Evolutionary conservation across 225 moss, liverwort and hornwort species (phyloP), one percentile per base, ranked within the genome.

Genomic region (Pseudoscleropodium purum): DNA sequence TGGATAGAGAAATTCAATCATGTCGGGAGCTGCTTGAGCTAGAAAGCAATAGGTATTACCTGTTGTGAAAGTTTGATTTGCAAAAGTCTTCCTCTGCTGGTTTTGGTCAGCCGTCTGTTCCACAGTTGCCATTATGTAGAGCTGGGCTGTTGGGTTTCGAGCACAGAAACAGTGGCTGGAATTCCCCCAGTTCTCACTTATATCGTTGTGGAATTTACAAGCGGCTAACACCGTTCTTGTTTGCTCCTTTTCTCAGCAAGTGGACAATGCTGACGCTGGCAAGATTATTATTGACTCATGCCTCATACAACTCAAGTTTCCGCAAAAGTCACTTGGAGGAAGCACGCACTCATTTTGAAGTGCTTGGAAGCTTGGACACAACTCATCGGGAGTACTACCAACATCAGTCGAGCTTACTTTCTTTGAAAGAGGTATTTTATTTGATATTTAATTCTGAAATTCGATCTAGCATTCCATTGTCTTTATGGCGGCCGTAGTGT

Each of bases 191-290:
- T 87, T 70, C 61, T 68, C 75, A 8, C 25, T 82, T 63, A 20
- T 54, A 27, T 62, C 23, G 18, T 86, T 78, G 20, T 90, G 41
- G 66, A 89, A 51, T n/a, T 65, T 34, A 52, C 25, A 20, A 60
- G 60, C 83, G 79, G 54, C 83, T 88, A 83, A 91, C 67, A 18
- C 25, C 30, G 59, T 75, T n/a, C 36, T 66, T 34, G 10, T 59
- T 51, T 60, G 8, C 64, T 52, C 87, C 54, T 83, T 90, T 82
- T 79, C 83, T 92, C 96, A 99, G 99, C 94, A 99, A 99, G 92
- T 99, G 97, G 99, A 92, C 99, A 66, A 95, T 90, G 85, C 90
- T 99, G 93, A 99, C 96, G 29, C 94, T 99, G 57, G 93, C 97
- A 89, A 95, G 96, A 84, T 94, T 97, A 80, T 89, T 96, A 57